phyloP scores from a whole-genome alignment of 306 rosid species.

The Medicago ruthenica region DNA sequence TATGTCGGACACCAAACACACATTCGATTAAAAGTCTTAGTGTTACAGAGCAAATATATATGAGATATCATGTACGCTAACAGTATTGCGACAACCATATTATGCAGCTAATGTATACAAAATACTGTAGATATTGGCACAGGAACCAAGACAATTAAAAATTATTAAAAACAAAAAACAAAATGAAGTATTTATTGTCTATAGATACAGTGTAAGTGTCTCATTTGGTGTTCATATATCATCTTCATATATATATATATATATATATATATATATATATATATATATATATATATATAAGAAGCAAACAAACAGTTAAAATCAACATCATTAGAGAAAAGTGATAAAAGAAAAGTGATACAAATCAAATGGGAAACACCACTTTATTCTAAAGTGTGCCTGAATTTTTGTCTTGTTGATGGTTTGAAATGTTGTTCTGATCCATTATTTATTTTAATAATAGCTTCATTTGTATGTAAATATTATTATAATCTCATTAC shows the following conservation, averaged over 20 bases:
- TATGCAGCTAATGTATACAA: no score
- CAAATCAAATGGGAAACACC: slow-evolving; percentile 41
- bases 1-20: no score
- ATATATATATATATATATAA: not conserved
- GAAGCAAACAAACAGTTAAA: slow-evolving; percentile 43
- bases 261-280: not conserved
- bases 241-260: not conserved
- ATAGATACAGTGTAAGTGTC: no score
- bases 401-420: slow-evolving; percentile 47
- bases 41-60: no score
- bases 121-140: no score
- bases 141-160: no score
- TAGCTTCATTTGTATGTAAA: not conserved
- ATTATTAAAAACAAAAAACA: no score
- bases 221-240: no score
- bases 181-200: no score
- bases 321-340: slow-evolving; percentile 39
- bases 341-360: slow-evolving; percentile 43
- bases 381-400: slow-evolving; percentile 50
- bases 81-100: no score
- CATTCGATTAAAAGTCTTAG: no score
- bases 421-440: slow-evolving; percentile 30
- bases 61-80: no score
- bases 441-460: slow-evolving; percentile 25
- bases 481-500: slow-evolving; percentile 20